Conservation (phyloP, 2,329 filamentous ascomycete genomes). For the Penicillium sp. region DNA sequence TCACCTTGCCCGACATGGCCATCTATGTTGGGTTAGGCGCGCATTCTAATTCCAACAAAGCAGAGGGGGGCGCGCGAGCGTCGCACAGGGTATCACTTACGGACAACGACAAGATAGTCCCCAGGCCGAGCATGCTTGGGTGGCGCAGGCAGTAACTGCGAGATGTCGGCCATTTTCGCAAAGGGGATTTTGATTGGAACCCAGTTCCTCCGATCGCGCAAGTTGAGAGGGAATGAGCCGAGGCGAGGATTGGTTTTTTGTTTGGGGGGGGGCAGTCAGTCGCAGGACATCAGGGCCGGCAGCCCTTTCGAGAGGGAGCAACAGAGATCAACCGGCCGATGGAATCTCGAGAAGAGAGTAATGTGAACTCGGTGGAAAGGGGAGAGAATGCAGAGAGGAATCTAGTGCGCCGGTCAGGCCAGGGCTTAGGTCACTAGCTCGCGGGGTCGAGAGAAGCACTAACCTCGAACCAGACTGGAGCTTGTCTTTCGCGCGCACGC, state of each 20-base stretch:
- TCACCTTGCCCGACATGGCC: conserved; percentile 88
- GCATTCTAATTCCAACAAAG: conserved; percentile 1
- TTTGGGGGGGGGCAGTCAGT: conserved; percentile 16
- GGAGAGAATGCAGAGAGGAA: conserved; percentile 23
- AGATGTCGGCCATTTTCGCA: conserved; percentile 14
- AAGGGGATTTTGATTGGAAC: conserved; percentile 4
- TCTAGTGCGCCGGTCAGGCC: conserved; percentile 14
- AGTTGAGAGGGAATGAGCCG: conserved; percentile 11
- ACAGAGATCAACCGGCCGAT: conserved; percentile 4
- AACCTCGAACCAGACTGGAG: conserved; percentile 17
- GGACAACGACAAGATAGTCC: conserved; percentile 46
- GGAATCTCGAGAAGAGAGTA: conserved; percentile 11
- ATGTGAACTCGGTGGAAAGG: conserved; percentile 12
- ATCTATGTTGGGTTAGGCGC: conserved; percentile 54
- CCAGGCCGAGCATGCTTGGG: conserved; percentile 41
- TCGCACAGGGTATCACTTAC: conserved; percentile 35
- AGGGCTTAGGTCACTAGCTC: conserved; percentile 17
- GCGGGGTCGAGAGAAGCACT: conserved; percentile 20
- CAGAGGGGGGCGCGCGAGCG: conserved; percentile 10
- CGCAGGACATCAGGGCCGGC: conserved; percentile 32
- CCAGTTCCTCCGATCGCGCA: conserved; percentile 14
- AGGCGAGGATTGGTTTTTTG: conserved; percentile 10
- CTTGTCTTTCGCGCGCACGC: too few species aligned
- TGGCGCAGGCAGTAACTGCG: conserved; percentile 21
- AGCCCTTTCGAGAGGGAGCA: conserved; percentile 22